Evolutionary conservation across 2,329 filamentous ascomycete species (phyloP), one percentile per base, ranked within the genome.

Genomic region (Penicillium oxalicum): DNA sequence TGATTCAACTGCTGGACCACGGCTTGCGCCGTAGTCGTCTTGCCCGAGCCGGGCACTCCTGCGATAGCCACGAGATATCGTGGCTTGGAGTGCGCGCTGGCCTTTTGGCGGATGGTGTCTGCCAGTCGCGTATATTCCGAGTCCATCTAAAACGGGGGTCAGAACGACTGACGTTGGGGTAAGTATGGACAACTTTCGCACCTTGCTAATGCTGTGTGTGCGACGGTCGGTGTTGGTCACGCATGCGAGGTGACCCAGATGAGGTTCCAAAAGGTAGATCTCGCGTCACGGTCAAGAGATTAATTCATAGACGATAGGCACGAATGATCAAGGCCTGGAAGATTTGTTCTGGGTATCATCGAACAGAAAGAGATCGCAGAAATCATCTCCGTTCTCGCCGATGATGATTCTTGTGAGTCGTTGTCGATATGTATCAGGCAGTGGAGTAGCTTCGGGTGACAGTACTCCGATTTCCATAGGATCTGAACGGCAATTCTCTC

Each of bases 21-120:
- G 2, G 58, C 59, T 5, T 54, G 45, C 3, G 66, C 65, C 3
- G 60, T 64, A 9, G 66, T 69, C 5, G 66, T 65, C 45, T 69
- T 69, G 9, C 66, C 65, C 3, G 66, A 65, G 7, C 66, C 66
- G 2, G 66, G 65, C 1, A 63, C 52, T 4, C 65, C 65, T 1
- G 64, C 64, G 18, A 68, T 59, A 40, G 60, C 60, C 26, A 63
- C 59, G 9, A 63, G 43, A 28, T 54, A 58, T 37, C 59, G 58
- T n/a, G 40, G 32, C 32, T 59, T 56, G 4, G 42, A 11, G 25
- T 59, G 53, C 11, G 26, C 34, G 24, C 29, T 39, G 32, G 60
- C 57, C 38, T 55, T 48, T 4, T 49, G 42, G n/a, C 39, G 55
- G 25, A 63, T 60, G 3, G 40, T 42, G 3, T 51, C 43, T 13